phyloP scores from a whole-genome alignment of 2,329 filamentous ascomycete genomes.

The Pyricularia pennisetigena region DNA sequence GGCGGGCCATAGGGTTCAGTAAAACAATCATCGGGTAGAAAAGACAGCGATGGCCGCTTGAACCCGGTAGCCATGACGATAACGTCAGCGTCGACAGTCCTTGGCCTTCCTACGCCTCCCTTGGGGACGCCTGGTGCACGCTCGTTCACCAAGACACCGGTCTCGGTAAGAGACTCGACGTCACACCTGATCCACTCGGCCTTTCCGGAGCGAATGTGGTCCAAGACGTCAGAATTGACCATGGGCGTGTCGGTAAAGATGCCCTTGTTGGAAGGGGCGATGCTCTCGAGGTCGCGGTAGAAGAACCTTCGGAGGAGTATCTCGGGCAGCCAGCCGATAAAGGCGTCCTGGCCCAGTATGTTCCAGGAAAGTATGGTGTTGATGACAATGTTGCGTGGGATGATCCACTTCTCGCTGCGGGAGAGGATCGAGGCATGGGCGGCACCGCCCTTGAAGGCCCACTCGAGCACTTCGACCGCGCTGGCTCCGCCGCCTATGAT shows the following conservation, averaged over 20 bases:
- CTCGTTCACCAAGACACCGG: slow-evolving; percentile 61
- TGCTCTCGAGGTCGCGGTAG: slow-evolving; percentile 68
- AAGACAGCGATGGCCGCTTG: slow-evolving; percentile 61
- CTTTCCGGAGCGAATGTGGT: slow-evolving; percentile 54
- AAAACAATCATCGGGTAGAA: slow-evolving; percentile 67
- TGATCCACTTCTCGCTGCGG: slow-evolving; percentile 79
- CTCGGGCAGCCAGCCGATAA: slow-evolving; percentile 71
- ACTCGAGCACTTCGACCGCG: slow-evolving; percentile 76
- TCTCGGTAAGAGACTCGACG: slow-evolving; percentile 54
- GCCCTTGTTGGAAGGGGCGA: slow-evolving; percentile 60
- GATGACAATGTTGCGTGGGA: slow-evolving; percentile 67
- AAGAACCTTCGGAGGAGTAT: slow-evolving; percentile 66
- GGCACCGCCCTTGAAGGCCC: slow-evolving; percentile 57
- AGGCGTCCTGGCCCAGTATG: slow-evolving; percentile 67
- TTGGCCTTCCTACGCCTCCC: slow-evolving; percentile 59
- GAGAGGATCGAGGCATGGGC: slow-evolving; percentile 63
- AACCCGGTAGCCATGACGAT: slow-evolving; percentile 80
- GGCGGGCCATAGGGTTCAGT: slow-evolving; percentile 62
- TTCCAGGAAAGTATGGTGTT: slow-evolving; percentile 68
- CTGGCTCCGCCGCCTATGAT: slow-evolving; percentile 73
- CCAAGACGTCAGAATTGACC: slow-evolving; percentile 75
- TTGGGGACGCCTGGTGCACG: slow-evolving; percentile 64
- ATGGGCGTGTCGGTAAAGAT: slow-evolving; percentile 80
- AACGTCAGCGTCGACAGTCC: slow-evolving; percentile 61
- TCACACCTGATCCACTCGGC: slow-evolving; percentile 78